phyloP scores from a whole-genome alignment of 371 early-diverging fungal genomes.

The Gilbertella persicaria region DNA sequence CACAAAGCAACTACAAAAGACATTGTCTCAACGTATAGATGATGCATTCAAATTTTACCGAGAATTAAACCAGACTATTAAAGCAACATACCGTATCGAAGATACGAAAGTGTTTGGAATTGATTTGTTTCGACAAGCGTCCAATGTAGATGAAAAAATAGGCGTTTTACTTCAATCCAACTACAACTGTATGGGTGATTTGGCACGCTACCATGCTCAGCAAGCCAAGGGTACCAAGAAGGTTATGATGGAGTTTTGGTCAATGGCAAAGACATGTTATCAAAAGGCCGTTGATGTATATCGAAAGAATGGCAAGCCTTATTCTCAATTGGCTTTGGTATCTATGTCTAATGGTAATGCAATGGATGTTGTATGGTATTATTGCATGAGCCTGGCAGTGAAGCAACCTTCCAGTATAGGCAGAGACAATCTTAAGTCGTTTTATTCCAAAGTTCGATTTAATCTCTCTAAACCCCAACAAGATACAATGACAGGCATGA shows the following conservation, averaged over 20 bases:
- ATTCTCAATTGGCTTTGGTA: constrained; percentile 48
- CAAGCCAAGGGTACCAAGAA: constrained; percentile 28
- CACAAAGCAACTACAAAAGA: constrained; percentile 19
- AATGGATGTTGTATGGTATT: constrained; percentile 55
- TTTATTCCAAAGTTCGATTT: constrained; percentile 45
- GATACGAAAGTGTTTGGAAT: constrained; percentile 45
- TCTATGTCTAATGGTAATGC: constrained; percentile 47
- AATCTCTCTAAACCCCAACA: constrained; percentile 4
- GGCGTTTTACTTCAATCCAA: constrained; percentile 42
- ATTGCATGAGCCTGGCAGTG: constrained; percentile 53
- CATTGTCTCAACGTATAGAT: constrained; percentile 31
- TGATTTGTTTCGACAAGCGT: constrained; percentile 20
- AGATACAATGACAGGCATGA: constrained; percentile 2
- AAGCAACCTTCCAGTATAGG: constrained; percentile 44
- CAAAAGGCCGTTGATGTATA: constrained; percentile 44
- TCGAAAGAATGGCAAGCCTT: constrained; percentile 51
- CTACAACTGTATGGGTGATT: constrained; percentile 52
- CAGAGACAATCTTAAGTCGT: constrained; percentile 45
- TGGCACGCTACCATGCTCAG: constrained; percentile 49
- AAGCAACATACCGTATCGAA: constrained; percentile 29
- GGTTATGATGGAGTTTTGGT: constrained; percentile 27
- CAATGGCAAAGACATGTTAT: constrained; percentile 40
- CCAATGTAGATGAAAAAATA: constrained; percentile 28
- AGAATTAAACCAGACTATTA: constrained; percentile 38
- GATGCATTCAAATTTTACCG: constrained; percentile 45